phyloP scores from a whole-genome alignment of 768 basidiomycete species.

The Pulveroboletus sp. region DNA sequence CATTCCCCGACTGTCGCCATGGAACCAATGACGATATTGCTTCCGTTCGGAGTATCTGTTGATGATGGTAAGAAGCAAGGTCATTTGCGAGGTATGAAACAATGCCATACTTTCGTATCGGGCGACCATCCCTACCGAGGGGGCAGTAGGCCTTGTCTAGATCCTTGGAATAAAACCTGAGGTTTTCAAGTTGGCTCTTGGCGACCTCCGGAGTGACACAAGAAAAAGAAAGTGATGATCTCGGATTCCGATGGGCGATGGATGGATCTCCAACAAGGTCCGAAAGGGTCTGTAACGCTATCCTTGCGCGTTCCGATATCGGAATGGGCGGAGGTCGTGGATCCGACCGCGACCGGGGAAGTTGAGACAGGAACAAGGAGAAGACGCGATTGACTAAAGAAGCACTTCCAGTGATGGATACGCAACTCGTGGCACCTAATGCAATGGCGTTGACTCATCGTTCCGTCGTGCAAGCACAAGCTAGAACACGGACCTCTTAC shows the following conservation, averaged over 20 bases:
- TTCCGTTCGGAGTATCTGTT: constrained; percentile 59
- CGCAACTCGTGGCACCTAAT: constrained; percentile 52
- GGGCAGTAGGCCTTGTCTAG: constrained; percentile 52
- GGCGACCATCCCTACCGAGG: constrained; percentile 53
- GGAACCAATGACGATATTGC: constrained; percentile 58
- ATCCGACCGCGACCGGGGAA: constrained; percentile 50
- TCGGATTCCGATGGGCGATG: constrained; percentile 50
- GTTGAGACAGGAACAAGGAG: constrained; percentile 56
- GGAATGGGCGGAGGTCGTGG: constrained; percentile 36
- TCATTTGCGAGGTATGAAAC: neutral
- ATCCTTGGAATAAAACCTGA: constrained; percentile 46
- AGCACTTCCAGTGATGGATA: constrained; percentile 54
- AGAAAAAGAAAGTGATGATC: constrained; percentile 67
- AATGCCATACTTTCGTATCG: constrained; percentile 54
- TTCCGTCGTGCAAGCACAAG: neutral
- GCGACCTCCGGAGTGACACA: constrained; percentile 53
- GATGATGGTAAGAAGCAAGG: constrained; percentile 1
- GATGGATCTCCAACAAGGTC: constrained; percentile 45
- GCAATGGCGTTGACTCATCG: neutral
- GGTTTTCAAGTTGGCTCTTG: constrained; percentile 48
- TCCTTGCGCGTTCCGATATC: constrained; percentile 48
- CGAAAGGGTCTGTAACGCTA: constrained; percentile 52
- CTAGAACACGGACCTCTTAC: constrained; percentile 51
- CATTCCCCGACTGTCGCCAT: constrained; percentile 50
- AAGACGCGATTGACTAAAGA: constrained; percentile 66